Evolutionary conservation across 177 flowering plant species (phyloP), one percentile per base, ranked within the genome.

Genomic region (Tripterygium wilfordii): DNA sequence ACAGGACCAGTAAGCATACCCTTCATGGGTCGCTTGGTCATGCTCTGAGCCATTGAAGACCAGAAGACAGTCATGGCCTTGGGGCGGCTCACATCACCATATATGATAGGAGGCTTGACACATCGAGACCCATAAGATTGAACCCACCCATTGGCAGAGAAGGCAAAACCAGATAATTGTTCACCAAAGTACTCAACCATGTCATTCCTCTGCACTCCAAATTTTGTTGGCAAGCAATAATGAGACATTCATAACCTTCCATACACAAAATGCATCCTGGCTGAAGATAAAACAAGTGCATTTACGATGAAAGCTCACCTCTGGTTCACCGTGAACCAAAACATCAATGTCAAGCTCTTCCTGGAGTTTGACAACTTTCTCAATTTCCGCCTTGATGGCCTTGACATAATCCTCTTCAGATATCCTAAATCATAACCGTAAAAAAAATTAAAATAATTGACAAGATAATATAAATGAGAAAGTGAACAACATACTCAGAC

Each of bases 1-100:
- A 85, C 94, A 33, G 84, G 88, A 27, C 94, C 88, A 33, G 88
- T 85, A 20, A 85, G 85, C 94, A 85, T 85, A 42, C 94, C 94
- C 72, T 83, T 83, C 82, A 83, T 74, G 15, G 81, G 90, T 18
- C 80, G 80, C 27, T 58, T 16, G 15, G 86, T 83, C 77, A 83
- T 63, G 28, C 72, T 67, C 65, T 82, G 85, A 18, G 89, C 89
- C 17, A 51, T 47, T 21, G 81, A 68, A 26, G 90, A 80, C 90
- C 86, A 83, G 68, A 77, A 78, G 19, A 83, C 86, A 8, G 86
- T 83, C 71, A 83, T 80, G 23, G 86, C 47, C 46, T 80, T 78
- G 29, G 86, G 86, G 8, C 90, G 77, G 61, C 84, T 80, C 15
- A 83, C 82, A 65, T 83, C 91, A 66, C 91, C 91, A 49, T 76